A percentile compares a stretch with the other conserved stretches of the same genome.
phyloP scores from a whole-genome alignment of 176 grass and related monocot species.

The Urochloa ruziziensis region DNA sequence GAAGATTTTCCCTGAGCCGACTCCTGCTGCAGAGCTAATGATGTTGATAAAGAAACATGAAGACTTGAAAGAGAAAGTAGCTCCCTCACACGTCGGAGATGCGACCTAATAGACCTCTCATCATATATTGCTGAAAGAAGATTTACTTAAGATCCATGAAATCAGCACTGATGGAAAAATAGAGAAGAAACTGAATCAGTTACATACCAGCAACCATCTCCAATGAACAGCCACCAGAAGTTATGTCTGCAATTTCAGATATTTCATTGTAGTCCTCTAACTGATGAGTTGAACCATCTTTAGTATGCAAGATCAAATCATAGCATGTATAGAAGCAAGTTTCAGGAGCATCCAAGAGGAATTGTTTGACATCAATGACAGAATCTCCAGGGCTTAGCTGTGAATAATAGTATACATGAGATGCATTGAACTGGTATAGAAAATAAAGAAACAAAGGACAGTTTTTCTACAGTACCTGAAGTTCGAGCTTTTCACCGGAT shows the following conservation, averaged over 20 bases:
- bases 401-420: slow-evolving; percentile 34
- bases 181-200: background rate
- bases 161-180: background rate
- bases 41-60: slow-evolving; percentile 83
- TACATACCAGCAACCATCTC: slow-evolving; percentile 86
- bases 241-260: slow-evolving; percentile 91
- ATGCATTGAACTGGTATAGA: background rate
- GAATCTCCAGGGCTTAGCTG: slow-evolving; percentile 95
- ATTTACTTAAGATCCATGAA: slow-evolving; percentile 3
- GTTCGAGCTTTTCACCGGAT: slow-evolving; percentile 90
- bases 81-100: slow-evolving; percentile 82
- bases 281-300: slow-evolving; percentile 76
- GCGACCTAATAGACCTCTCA: slow-evolving; percentile 97
- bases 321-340: slow-evolving; percentile 99
- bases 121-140: slow-evolving; percentile 83
- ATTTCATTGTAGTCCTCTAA: slow-evolving; percentile 99
- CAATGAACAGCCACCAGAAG: slow-evolving; percentile 73
- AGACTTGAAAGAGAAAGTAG: slow-evolving; percentile 83
- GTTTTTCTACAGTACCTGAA: slow-evolving; percentile 62
- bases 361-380: slow-evolving; percentile 95
- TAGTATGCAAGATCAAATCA: slow-evolving; percentile 77
- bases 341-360: slow-evolving; percentile 93
- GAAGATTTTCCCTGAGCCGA: slow-evolving; percentile 62
- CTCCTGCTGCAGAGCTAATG: slow-evolving; percentile 84
- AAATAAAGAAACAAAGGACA: background rate